Conservation (phyloP, 2,329 filamentous ascomycete genomes). For the Blastomyces silverae region DNA sequence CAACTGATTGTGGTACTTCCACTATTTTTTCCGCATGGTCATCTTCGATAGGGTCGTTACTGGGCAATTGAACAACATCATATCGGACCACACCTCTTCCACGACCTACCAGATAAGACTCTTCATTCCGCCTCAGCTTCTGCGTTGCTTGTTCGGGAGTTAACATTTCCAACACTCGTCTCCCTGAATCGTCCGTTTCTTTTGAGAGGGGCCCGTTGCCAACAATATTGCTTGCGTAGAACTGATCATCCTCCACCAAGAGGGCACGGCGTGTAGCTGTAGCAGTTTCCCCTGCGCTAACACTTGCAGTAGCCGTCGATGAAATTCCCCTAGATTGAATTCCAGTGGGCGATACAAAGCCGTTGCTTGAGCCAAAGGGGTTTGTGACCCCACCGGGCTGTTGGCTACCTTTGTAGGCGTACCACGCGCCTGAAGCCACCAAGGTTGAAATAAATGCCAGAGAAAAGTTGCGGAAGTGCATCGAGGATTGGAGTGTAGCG, state of each 20-base stretch:
- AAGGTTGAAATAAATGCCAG: conserved; percentile 44
- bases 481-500: conserved; percentile 39
- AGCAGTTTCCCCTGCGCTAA: conserved; percentile 34
- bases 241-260: conserved; percentile 80
- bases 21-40: conserved; percentile 98
- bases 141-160: conserved; percentile 88
- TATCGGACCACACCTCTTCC: conserved; percentile 91
- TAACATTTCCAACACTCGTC: conserved; percentile 90
- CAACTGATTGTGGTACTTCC: conserved; percentile 63
- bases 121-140: conserved; percentile 80
- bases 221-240: conserved; percentile 80
- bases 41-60: conserved; percentile 96
- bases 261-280: conserved; percentile 58
- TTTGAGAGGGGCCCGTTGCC: conserved; percentile 85
- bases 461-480: conserved; percentile 46
- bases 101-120: conserved; percentile 83
- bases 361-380: conserved; percentile 21
- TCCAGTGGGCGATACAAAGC: conserved; percentile 21
- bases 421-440: conserved; percentile 46
- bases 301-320: conserved; percentile 25
- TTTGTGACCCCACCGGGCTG: conserved; percentile 24
- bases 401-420: conserved; percentile 39
- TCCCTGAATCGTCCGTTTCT: conserved; percentile 73
- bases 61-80: conserved; percentile 87
- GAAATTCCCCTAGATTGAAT: conserved; percentile 26